These are phyloP conservation scores for Ambispora gerdemannii DNA, from an alignment of 192 early-diverging fungal species.

Conservation along the genomic window DNA sequence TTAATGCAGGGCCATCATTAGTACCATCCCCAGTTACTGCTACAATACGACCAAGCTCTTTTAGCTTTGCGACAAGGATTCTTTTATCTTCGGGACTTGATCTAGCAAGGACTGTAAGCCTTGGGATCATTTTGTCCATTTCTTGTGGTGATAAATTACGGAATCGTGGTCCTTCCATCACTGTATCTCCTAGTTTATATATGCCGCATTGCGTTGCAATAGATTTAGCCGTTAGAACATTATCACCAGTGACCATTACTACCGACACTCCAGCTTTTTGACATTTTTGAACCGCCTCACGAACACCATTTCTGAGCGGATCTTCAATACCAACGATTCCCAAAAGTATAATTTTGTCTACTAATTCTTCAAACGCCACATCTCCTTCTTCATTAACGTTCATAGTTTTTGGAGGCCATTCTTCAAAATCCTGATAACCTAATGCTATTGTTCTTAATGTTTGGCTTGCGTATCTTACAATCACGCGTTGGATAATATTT, in stretches of 20 bases:
- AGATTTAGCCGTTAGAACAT: constrained; percentile 84
- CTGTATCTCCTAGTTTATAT: constrained; percentile 78
- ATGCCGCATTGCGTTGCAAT: constrained; percentile 96
- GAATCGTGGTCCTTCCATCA: constrained; percentile 96
- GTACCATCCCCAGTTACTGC: constrained; percentile 99
- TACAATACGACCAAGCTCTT: constrained; percentile 89
- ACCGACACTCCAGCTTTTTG: constrained; percentile 91
- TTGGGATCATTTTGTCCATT: constrained; percentile 89
- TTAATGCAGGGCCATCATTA: constrained; percentile 97
- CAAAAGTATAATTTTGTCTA: constrained; percentile 64
- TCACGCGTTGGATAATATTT: constrained; percentile 46
- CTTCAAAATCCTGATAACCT: constrained; percentile 80
- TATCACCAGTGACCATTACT: constrained; percentile 99
- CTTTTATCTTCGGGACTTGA: constrained; percentile 95
- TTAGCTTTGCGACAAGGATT: constrained; percentile 86
- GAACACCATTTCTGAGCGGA: constrained; percentile 92
- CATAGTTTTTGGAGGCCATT: constrained; percentile 44
- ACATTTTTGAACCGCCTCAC: constrained; percentile 85
- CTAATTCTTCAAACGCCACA: constrained; percentile 49
- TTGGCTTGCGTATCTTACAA: constrained; percentile 70
- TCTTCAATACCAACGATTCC: constrained; percentile 97
- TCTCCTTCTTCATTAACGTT: constrained; percentile 52
- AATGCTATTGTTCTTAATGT: constrained; percentile 89
- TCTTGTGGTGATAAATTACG: constrained; percentile 75
- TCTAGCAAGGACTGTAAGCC: constrained; percentile 92